Conservation (phyloP, 2,329 filamentous ascomycete species). For the Epichloe typhina region DNA sequence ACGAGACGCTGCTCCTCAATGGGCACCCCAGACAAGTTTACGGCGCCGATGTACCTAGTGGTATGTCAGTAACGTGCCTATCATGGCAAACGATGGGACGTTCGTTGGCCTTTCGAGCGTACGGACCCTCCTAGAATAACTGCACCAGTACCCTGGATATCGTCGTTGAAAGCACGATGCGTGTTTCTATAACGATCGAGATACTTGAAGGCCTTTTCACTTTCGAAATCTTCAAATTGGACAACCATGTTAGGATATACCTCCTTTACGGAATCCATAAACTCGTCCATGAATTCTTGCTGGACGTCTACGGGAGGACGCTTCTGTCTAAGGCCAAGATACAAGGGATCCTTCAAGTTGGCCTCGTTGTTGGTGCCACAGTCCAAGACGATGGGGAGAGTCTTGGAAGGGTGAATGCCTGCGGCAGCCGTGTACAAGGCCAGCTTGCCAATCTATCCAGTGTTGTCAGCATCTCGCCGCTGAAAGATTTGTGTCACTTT, state of each 20-base stretch:
- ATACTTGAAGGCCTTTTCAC: slow-evolving; percentile 79
- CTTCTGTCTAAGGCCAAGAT: slow-evolving; percentile 77
- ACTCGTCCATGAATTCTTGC: slow-evolving; percentile 88
- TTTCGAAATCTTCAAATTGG: slow-evolving; percentile 97
- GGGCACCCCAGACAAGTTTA: slow-evolving; percentile 75
- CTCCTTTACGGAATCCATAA: slow-evolving; percentile 84
- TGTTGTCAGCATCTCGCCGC: neutral
- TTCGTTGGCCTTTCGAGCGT: neutral
- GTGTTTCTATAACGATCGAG: slow-evolving; percentile 76
- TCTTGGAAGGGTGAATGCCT: slow-evolving; percentile 83
- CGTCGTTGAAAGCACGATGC: slow-evolving; percentile 97
- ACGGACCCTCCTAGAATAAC: slow-evolving; percentile 75
- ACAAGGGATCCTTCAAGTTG: slow-evolving; percentile 59
- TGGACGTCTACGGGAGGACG: slow-evolving; percentile 68
- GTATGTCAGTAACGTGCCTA: slow-evolving; percentile 39
- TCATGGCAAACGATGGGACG: slow-evolving; percentile 3
- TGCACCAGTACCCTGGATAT: slow-evolving; percentile 93
- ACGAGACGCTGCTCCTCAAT: slow-evolving; percentile 85
- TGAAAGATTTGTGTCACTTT: neutral
- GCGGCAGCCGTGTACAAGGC: slow-evolving; percentile 91
- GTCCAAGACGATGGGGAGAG: slow-evolving; percentile 56
- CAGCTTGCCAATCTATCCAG: slow-evolving; percentile 67
- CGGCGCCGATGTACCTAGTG: slow-evolving; percentile 50
- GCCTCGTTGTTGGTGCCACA: slow-evolving; percentile 53
- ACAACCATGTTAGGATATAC: slow-evolving; percentile 56